Evolutionary conservation across 2,329 filamentous ascomycete genomes (phyloP), one percentile per base, ranked within the genome.

Genomic region (Clarireedia hainanense): DNA sequence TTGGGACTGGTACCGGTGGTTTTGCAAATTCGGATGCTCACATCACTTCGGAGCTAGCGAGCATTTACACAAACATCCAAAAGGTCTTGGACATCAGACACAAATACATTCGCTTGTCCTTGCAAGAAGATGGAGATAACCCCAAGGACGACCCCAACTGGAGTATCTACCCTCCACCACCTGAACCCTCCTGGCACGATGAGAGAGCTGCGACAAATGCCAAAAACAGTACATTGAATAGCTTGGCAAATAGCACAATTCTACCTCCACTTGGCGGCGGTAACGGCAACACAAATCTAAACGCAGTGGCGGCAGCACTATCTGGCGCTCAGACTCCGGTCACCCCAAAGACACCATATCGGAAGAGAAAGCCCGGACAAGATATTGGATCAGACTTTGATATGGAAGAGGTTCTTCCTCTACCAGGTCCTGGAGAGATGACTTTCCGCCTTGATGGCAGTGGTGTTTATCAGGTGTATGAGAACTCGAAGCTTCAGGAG

Each of bases 371-470:
- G 71, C 88, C 89, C 63, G 92, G 92, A 3, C 81, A 92, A 63
- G 83, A 95, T 67, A 90, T 97, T 65, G 94, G 94, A 10, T 89
- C 91, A 67, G 92, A 97, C 69, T 99, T 99, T 68, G 80, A 89
- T 58, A 81, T 96, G 69, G 80, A 86, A 1, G 89, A 96, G 61
- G 69, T 89, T 34, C 70, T 88, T 52, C 90, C 91, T 0, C 73
- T 95, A 1, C 90, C 92, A 0, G 80, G 76, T 3, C 70, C 81
- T 27, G 85, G 85, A 47, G 81, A 85, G 58, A 67, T 89, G 80
- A 81, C 79, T 0, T 99, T 88, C 70, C 80, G 80, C 57, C 76
- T 97, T 43, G 94, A 97, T 69, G 80, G 84, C 3, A 88, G 81
- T 63, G 89, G 94, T 58, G 89, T 99, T 4, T 99, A 89, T 69